A percentile compares a stretch with the other conserved stretches of the same genome.
These are phyloP conservation scores for Acacia pycnantha DNA, from an alignment of 331 rosid species.

Conservation along the genomic window DNA sequence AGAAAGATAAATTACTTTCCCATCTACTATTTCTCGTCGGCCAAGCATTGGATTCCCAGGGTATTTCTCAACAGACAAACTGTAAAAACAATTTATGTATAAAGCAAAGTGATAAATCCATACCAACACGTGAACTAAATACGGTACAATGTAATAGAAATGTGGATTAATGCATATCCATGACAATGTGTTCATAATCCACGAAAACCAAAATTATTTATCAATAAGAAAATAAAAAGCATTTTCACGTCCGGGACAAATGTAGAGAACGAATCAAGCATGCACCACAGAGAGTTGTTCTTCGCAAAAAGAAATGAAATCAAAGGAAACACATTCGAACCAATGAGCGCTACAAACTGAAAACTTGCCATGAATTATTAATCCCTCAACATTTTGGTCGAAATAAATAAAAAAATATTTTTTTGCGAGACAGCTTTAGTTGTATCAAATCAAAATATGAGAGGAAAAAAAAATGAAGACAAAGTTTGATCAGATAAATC, in stretches of 20 bases:
- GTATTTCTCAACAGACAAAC: constrained; percentile 74
- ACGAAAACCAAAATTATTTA: not conserved
- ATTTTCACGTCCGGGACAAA: not conserved
- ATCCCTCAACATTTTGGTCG: not conserved
- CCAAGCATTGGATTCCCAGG: constrained; percentile 85
- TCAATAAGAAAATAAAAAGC: not conserved
- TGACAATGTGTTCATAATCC: constrained; percentile 1
- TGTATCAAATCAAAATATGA: not conserved
- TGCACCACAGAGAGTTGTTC: not conserved
- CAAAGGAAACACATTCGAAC: not conserved
- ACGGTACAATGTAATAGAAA: not conserved
- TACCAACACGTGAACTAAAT: not conserved
- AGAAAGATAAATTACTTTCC: constrained; percentile 54
- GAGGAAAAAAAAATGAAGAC: not conserved
- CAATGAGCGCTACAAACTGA: not conserved
- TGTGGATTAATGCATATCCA: not conserved
- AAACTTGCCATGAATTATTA: not conserved
- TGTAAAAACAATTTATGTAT: constrained; percentile 25
- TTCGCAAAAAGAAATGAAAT: not conserved
- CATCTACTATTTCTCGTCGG: constrained; percentile 60
- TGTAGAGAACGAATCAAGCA: constrained; percentile 15
- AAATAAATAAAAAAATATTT: not conserved
- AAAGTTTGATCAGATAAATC: not conserved
- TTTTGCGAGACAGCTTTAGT: not conserved
- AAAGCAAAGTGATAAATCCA: not conserved